These are phyloP conservation scores for Solanum piurae DNA, from an alignment of 257 asterid species.

Conservation along the genomic window DNA sequence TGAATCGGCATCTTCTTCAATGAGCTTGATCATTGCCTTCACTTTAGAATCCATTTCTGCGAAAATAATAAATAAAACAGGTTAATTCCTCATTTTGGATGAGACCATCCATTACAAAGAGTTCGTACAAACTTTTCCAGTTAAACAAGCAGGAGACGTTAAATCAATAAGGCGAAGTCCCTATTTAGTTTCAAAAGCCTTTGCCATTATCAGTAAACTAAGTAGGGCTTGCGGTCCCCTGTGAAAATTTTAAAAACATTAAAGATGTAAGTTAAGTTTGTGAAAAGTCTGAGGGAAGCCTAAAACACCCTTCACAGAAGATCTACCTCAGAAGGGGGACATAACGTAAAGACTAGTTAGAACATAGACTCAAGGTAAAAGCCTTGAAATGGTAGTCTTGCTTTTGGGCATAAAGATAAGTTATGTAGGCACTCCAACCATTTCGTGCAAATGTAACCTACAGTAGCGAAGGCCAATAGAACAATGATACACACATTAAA, in stretches of 20 bases:
- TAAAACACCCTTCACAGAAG: background rate
- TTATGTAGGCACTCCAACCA: background rate
- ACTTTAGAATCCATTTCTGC: constrained; percentile 58
- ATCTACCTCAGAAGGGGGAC: background rate
- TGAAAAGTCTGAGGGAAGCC: background rate
- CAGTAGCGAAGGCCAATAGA: background rate
- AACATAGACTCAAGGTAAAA: background rate
- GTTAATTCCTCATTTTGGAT: background rate
- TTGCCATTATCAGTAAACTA: background rate
- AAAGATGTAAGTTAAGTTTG: background rate
- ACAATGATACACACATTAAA: background rate
- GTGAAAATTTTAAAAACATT: background rate
- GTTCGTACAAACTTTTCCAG: background rate
- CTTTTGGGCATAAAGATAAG: background rate
- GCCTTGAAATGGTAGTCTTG: background rate
- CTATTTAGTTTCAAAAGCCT: background rate
- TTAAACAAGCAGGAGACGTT: background rate
- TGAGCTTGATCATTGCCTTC: background rate
- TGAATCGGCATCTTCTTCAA: constrained; percentile 3
- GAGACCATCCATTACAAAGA: background rate
- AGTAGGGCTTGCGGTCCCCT: background rate
- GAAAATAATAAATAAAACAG: background rate
- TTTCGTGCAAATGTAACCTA: background rate
- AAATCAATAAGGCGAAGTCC: background rate
- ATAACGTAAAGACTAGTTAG: background rate